Conservation (phyloP, 345 rosid species). For the Eucalyptus marginata region DNA sequence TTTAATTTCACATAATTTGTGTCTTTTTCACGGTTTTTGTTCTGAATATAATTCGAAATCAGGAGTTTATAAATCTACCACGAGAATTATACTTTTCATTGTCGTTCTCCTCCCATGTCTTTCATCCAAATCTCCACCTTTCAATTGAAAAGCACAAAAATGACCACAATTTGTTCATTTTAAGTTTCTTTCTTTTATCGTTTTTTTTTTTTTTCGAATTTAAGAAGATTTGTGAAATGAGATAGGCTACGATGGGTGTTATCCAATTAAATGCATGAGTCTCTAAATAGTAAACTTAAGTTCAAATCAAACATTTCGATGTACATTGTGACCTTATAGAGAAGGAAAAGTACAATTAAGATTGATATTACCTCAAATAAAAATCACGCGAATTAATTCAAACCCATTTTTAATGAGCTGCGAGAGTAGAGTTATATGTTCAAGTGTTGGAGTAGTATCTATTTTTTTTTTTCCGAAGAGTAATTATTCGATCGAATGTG, state of each 20-base stretch:
- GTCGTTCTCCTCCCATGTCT: neutral
- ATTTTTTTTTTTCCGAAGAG: neutral
- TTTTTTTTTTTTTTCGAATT: neutral
- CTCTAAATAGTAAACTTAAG: neutral
- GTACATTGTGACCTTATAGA: neutral
- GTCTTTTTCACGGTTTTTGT: neutral
- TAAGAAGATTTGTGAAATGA: neutral
- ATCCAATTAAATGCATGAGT: neutral
- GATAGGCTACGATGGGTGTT: neutral
- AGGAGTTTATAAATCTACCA: no score
- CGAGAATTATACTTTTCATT: neutral
- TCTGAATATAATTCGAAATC: neutral
- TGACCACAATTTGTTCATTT: neutral
- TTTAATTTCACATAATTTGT: neutral
- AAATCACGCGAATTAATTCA: neutral
- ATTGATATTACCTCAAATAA: neutral
- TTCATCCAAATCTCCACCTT: neutral
- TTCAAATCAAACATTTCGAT: neutral
- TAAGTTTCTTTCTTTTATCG: neutral
- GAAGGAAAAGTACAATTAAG: neutral
- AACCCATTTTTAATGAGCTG: neutral
- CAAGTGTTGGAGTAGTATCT: neutral
- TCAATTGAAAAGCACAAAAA: neutral
- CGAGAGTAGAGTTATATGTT: neutral
- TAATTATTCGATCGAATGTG: neutral